Base-by-base conservation (phyloP, 2,329 filamentous ascomycete species). In the Fusarium secorum region DNA sequence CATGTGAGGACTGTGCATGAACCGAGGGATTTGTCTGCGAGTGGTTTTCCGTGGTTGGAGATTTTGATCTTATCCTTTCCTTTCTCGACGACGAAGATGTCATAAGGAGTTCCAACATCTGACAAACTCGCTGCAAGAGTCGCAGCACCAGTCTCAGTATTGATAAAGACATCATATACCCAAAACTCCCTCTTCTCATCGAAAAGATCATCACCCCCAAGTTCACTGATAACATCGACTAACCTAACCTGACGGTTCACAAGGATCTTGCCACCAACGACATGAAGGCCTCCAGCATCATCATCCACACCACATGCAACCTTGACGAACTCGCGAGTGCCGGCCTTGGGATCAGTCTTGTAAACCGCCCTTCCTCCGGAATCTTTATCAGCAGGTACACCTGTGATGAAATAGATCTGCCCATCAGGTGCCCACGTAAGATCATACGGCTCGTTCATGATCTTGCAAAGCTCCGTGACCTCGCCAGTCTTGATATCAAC, bases 41-140 rank as follows among this genome's bases (percentile, higher is more conserved):
- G 15, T 4, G 35, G 3, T 1, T 72, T 41, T 0, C 70, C 70
- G 5, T 72, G 70, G 13, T 46, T n/a, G 0, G 70, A 72, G 6
- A 72, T 41, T 28, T 67, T 67, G 32, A 67, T 24, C 13, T 44
- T 24, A 2, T 56, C 51, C 14, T 66, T 36, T 0, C 41, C 53
- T 3, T 20, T 18, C 1, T 63, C 36, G n/a, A 70, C 15, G 3
- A 66, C 4, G 20, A 67, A 72, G 0, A 72, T 36, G 7, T 72
- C 66, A 4, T 70, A 72, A 3, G 69, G 69, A 0, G 66, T 72
- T 1, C 68, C 51, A n/a, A 44, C 24, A 18, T 70, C 51, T 39
- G 76, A 77, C 11, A 81, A n/a, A 4, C 57, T 38, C 0, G 63
- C 46, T 11, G 67, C 74, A 4, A 75, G 53, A 18, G 24, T 42